A percentile compares a stretch with the other conserved stretches of the same genome.
phyloP scores from a whole-genome alignment of 2,329 filamentous ascomycete species.

The Alternaria angustiovoidea region DNA sequence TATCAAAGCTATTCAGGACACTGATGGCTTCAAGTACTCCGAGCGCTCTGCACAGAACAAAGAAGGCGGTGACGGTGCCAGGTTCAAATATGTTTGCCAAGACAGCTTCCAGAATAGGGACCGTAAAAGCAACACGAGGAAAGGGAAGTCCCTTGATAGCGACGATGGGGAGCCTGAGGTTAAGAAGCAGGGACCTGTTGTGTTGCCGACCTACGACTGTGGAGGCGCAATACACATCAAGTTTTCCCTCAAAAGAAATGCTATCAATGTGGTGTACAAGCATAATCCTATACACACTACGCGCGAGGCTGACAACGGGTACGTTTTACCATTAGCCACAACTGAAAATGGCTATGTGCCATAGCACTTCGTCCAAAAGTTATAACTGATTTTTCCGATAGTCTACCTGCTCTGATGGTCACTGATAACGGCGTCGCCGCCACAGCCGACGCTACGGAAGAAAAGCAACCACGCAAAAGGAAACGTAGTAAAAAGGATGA shows the following conservation, averaged over 20 bases:
- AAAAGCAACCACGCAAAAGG: slow-evolving; percentile 24
- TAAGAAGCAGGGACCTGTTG: slow-evolving; percentile 2
- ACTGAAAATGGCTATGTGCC: neutral
- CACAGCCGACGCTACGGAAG: slow-evolving; percentile 11
- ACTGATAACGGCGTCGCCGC: slow-evolving; percentile 7
- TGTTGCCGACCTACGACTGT: slow-evolving; percentile 41
- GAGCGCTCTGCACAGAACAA: slow-evolving; percentile 44
- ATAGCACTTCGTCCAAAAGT: neutral
- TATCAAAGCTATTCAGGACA: slow-evolving; percentile 39
- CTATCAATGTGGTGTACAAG: slow-evolving; percentile 48
- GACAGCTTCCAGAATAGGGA: slow-evolving; percentile 46
- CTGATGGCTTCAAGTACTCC: slow-evolving; percentile 46
- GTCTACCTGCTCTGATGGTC: slow-evolving; percentile 10
- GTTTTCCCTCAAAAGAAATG: slow-evolving; percentile 46
- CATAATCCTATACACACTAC: slow-evolving; percentile 45
- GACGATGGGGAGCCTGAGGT: slow-evolving; percentile 13
- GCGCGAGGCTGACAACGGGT: slow-evolving; percentile 24
- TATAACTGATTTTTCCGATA: neutral
- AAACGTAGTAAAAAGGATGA: slow-evolving; percentile 30
- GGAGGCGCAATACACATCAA: slow-evolving; percentile 46
- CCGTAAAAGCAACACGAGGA: slow-evolving; percentile 36
- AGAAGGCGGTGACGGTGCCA: slow-evolving; percentile 38
- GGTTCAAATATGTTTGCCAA: slow-evolving; percentile 45
- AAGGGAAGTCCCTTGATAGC: slow-evolving; percentile 24
- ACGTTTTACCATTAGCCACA: slow-evolving; percentile 6